Base-by-base conservation (phyloP, 352 stramenopile genomes). In the Peronospora destructor region DNA sequence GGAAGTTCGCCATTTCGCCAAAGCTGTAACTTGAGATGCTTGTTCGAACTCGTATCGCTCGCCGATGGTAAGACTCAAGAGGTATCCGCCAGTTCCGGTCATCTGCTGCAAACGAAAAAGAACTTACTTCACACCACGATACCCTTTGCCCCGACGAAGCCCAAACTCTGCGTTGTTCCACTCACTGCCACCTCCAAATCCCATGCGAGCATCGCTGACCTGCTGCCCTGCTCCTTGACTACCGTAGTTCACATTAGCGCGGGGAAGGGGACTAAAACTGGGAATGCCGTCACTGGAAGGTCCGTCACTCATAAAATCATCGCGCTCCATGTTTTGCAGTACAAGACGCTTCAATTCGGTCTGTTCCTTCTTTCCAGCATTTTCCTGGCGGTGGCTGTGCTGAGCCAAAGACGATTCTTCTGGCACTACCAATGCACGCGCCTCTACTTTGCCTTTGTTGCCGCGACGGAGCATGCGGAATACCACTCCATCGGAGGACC, bases 371-470 rank as follows among this genome's bases (percentile, higher is more conserved):
- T 89, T 91, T 11, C 81, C 83, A 17, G 73, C 80, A 41, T 88
- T 74, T 57, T 94, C 82, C 48, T 96, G 84, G 16, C 82, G 84
- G 41, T 89, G 77, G 45, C 85, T 89, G 56, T 95, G 84, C 56
- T 90, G 79, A 6, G 93, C 95, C 30, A 99, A 66, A 41, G 92
- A 98, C 16, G 93, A 98, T 25, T 82, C 82, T 39, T 87, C 83
- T 0, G 95, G 93, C 12, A 99, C 92, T 12, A 97, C 53, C 35
- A 99, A 62, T 41, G 94, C 71, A 19, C 95, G 93, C 0, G 94
- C 89, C 54, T 98, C 95, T 47, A 97, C 79, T 56, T 97, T 97
- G 54, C 95, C 95, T 70, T 98, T 98, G 70, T 97, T 97, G 14
- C 95, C 95, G 40, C 95, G 91, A 53, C 96, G 96, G 6, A 99